Evolutionary conservation across 441 rosid species (phyloP), one percentile per base, ranked within the genome.

Genomic region (Euphorbia celastroides): DNA sequence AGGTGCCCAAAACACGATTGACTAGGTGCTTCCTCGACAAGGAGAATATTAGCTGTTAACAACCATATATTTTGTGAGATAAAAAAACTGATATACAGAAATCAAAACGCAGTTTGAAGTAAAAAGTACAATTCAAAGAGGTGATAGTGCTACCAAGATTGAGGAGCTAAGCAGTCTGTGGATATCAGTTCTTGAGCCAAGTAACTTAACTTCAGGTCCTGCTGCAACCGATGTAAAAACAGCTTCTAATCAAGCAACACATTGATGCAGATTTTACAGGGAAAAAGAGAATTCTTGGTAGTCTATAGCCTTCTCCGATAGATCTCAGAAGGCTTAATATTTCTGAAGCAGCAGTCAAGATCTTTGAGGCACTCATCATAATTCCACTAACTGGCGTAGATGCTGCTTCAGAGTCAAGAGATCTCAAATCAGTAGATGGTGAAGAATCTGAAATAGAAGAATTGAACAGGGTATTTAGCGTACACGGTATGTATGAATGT

Each of bases 191-290:
- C 99, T 66, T 87, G 97, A 68, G 97, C 98, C 62, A 95, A 79
- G 86, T 90, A 88, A 79, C 99, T 90, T 62, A 95, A 77, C 80
- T 90, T 92, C 99, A 95, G 90, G 69, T 90, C 99, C 76, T 95
- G 98, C 98, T 95, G 89, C 78, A 78, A 74, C 27, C 73, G 27
- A 60, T 20, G 46, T 44, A 55, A 32, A 57, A 64, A 65, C 46
- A 26, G 69, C 23, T 69, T 70, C 66, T 17, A 55, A 61, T 55
- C 50, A 70, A 51, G 17, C 59, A 52, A 61, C 31, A 57, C 50
- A 61, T 57, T 73, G 28, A 62, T 22, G 23, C 25, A 38, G 8
- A 26, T 19, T 64, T 65, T 64, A 60, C 46, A 66, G 51, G n/a
- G 60, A 25, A 22, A 31, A 55, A 28, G 64, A 64, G 63, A 32